phyloP scores from a whole-genome alignment of 2,329 filamentous ascomycete species.

The Colletotrichum scovillei region DNA sequence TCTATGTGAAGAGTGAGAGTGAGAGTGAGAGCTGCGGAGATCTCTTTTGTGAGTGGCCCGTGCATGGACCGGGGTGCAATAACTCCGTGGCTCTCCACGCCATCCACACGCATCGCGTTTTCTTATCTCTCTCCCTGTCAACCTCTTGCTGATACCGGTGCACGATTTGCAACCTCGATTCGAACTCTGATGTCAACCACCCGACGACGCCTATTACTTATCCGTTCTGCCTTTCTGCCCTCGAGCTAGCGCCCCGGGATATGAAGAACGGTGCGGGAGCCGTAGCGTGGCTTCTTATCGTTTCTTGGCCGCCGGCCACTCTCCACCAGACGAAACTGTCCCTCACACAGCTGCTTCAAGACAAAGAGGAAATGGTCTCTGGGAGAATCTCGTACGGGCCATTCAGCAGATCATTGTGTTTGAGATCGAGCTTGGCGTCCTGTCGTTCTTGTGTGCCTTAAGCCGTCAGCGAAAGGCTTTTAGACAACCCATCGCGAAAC shows the following conservation, averaged over 20 bases:
- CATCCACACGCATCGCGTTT: constrained; percentile 33
- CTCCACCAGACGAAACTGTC: background rate
- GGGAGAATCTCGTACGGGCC: background rate
- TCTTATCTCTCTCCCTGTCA: constrained; percentile 33
- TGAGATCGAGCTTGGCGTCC: background rate
- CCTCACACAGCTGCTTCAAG: background rate
- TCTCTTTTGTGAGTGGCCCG: constrained; percentile 15
- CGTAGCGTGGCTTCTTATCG: constrained; percentile 13
- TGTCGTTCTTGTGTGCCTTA: background rate
- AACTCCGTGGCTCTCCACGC: constrained; percentile 17
- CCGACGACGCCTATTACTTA: background rate
- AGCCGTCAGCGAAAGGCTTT: background rate
- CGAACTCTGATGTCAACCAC: constrained; percentile 9
- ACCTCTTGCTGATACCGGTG: constrained; percentile 13
- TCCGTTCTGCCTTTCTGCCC: constrained; percentile 6
- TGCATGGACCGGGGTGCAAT: background rate
- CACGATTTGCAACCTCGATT: constrained; percentile 22
- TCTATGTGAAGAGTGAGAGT: background rate
- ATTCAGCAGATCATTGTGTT: background rate
- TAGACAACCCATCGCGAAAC: background rate
- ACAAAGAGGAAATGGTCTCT: background rate
- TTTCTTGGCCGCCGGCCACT: constrained; percentile 29
- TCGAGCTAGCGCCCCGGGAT: background rate
- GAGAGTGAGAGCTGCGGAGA: constrained; percentile 9
- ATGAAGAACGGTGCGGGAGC: background rate